Conservation (phyloP, 2,329 filamentous ascomycete genomes). For the Clonostachys chloroleuca region DNA sequence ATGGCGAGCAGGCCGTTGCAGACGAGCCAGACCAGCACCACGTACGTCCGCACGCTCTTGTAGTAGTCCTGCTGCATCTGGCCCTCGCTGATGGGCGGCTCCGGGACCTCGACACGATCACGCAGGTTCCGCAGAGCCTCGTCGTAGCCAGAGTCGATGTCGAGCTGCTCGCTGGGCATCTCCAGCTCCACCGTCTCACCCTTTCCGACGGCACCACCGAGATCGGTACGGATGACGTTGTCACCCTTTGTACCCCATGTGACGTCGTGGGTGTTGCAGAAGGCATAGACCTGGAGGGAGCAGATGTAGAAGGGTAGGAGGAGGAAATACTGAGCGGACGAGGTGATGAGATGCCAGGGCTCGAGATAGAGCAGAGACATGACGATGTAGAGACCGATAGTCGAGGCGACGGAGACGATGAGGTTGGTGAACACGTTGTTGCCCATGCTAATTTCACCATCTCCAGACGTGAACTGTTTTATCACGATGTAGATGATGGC, state of each 20-base stretch:
- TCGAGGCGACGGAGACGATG: slow-evolving; percentile 84
- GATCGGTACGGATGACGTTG: slow-evolving; percentile 89
- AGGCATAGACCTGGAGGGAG: slow-evolving; percentile 95
- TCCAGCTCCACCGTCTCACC: slow-evolving; percentile 86
- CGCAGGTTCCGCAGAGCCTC: slow-evolving; percentile 94
- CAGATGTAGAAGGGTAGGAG: slow-evolving; percentile 93
- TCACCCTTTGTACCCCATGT: slow-evolving; percentile 99
- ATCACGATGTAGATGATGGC: slow-evolving; percentile 85
- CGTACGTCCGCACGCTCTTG: slow-evolving; percentile 93
- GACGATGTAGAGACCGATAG: slow-evolving; percentile 89
- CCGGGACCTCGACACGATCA: slow-evolving; percentile 80
- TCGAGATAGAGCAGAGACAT: slow-evolving; percentile 97
- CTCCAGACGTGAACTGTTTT: slow-evolving; percentile 61
- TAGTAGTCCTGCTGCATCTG: slow-evolving; percentile 99
- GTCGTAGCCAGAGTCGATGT: slow-evolving; percentile 97
- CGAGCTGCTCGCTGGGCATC: slow-evolving; percentile 96
- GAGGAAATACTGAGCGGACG: slow-evolving; percentile 84
- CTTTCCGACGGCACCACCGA: slow-evolving; percentile 78
- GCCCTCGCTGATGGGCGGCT: slow-evolving; percentile 57
- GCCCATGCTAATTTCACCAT: slow-evolving; percentile 47
- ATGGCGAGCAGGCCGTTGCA: slow-evolving; percentile 90
- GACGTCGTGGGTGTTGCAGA: slow-evolving; percentile 98
- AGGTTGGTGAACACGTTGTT: slow-evolving; percentile 94
- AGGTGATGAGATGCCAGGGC: slow-evolving; percentile 99
- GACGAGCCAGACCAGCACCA: slow-evolving; percentile 93